These are phyloP conservation scores for Rubus parviflorus DNA, from an alignment of 306 rosid genomes.

Conservation along the genomic window DNA sequence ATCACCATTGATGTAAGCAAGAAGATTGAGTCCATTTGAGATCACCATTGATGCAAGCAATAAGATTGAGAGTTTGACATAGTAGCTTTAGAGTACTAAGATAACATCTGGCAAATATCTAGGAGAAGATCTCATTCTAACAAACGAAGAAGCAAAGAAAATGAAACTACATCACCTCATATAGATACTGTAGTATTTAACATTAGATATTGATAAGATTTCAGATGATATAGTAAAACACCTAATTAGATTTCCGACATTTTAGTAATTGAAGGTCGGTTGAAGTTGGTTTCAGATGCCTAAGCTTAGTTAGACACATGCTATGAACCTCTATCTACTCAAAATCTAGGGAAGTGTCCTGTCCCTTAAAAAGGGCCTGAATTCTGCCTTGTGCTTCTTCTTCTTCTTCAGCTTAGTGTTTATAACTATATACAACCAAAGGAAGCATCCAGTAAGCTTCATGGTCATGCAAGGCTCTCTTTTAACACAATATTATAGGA, in stretches of 20 bases:
- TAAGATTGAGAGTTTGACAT: constrained; percentile 30
- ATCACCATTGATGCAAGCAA: constrained; percentile 41
- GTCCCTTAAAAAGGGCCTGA: constrained; percentile 60
- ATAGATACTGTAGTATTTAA: constrained; percentile 49
- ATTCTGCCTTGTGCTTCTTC: constrained; percentile 62
- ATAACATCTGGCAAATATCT: constrained; percentile 44
- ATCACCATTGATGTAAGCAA: constrained; percentile 47
- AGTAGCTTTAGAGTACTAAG: constrained; percentile 22
- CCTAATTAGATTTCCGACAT: constrained; percentile 22
- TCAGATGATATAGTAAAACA: constrained; percentile 40
- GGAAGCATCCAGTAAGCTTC: constrained; percentile 74
- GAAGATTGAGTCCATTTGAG: constrained; percentile 40
- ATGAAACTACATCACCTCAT: constrained; percentile 29
- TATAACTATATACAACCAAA: constrained; percentile 1
- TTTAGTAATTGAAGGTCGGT: constrained; percentile 49
- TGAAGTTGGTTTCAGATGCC: constrained; percentile 45
- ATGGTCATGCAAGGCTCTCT: constrained; percentile 42
- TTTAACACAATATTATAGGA: constrained; percentile 27
- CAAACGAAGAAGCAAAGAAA: constrained; percentile 29
- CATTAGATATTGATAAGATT: constrained; percentile 67
- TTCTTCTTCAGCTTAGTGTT: constrained; percentile 19
- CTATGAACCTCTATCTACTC: constrained; percentile 40
- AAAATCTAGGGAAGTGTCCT: constrained; percentile 49
- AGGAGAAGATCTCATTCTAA: constrained; percentile 49
- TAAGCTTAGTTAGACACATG: constrained; percentile 43